Evolutionary conservation across 1,139 yeast species (phyloP).

Genomic region (Candida freyschussii): DNA sequence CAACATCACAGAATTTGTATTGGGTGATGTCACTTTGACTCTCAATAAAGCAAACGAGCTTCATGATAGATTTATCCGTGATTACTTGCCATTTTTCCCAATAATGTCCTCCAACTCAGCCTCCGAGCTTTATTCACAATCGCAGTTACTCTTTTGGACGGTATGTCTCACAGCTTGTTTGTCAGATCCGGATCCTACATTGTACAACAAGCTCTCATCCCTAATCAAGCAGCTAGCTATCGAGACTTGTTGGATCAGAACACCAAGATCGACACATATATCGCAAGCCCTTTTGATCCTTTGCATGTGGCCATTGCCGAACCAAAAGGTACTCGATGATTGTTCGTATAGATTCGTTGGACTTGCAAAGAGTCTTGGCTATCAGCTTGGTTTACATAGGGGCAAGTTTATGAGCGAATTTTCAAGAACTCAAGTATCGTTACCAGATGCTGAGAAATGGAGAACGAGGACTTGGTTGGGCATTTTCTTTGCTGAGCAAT

Average conservation of each 20-base stretch:
- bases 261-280: constrained; percentile 91
- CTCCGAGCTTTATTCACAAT: constrained; percentile 73
- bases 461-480: constrained; percentile 91
- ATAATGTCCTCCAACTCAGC: constrained; percentile 70
- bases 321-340: constrained; percentile 88
- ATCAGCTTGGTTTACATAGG: constrained; percentile 88
- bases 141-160: constrained; percentile 86
- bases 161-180: constrained; percentile 82
- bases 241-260: constrained; percentile 89
- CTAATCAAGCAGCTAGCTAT: constrained; percentile 83
- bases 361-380: constrained; percentile 75
- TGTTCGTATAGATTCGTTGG: constrained; percentile 87
- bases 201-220: constrained; percentile 72
- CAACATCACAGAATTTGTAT: constrained; percentile 51
- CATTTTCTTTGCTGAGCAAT: constrained; percentile 81
- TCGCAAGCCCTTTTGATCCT: constrained; percentile 82
- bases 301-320: constrained; percentile 90
- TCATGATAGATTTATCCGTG: constrained; percentile 61
- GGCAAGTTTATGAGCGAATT: constrained; percentile 91
- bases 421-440: constrained; percentile 80
- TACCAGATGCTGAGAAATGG: constrained; percentile 93
- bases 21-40: constrained; percentile 71
- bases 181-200: constrained; percentile 81
- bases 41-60: constrained; percentile 64
- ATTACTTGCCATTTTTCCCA: constrained; percentile 75